Conservation (phyloP, 2,329 filamentous ascomycete genomes). For the Tolypocladium tropicale region DNA sequence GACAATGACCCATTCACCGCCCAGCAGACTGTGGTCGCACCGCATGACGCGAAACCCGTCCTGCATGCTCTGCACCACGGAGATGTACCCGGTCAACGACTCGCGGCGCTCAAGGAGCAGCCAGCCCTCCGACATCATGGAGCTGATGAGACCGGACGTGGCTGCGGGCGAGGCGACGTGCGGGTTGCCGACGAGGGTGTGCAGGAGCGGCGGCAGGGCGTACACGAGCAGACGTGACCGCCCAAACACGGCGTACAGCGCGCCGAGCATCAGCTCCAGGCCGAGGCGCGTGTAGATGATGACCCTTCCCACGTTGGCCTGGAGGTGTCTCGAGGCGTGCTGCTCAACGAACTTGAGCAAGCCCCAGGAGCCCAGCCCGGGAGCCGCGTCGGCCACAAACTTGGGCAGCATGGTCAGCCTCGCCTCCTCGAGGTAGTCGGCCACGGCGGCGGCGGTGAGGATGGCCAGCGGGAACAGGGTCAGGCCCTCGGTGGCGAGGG, state of each 20-base stretch:
- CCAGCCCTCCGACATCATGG: constrained; percentile 57
- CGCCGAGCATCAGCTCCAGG: constrained; percentile 57
- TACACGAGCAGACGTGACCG: constrained; percentile 60
- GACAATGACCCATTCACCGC: constrained; percentile 72
- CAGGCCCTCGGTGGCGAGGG: constrained; percentile 61
- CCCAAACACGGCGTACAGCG: constrained; percentile 52
- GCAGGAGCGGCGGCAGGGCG: constrained; percentile 61
- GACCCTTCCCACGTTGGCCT: constrained; percentile 46
- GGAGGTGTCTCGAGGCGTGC: constrained; percentile 27
- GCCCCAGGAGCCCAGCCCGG: constrained; percentile 56
- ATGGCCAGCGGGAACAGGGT: constrained; percentile 61
- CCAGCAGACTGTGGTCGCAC: constrained; percentile 88
- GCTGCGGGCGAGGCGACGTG: constrained; percentile 57
- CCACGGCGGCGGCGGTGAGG: constrained; percentile 54
- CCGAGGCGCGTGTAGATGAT: constrained; percentile 61
- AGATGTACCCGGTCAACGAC: constrained; percentile 85
- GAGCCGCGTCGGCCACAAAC: constrained; percentile 51
- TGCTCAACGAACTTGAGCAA: constrained; percentile 47
- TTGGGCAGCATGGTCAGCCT: constrained; percentile 44
- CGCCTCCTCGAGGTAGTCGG: constrained; percentile 52
- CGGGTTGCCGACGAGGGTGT: constrained; percentile 62
- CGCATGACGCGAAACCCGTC: constrained; percentile 72
- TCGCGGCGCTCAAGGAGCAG: constrained; percentile 71
- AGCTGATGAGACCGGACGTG: constrained; percentile 53
- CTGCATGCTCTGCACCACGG: constrained; percentile 67